Evolutionary conservation across 768 basidiomycete genomes (phyloP), one percentile per base, ranked within the genome.

Genomic region (Mycena vitilis): DNA sequence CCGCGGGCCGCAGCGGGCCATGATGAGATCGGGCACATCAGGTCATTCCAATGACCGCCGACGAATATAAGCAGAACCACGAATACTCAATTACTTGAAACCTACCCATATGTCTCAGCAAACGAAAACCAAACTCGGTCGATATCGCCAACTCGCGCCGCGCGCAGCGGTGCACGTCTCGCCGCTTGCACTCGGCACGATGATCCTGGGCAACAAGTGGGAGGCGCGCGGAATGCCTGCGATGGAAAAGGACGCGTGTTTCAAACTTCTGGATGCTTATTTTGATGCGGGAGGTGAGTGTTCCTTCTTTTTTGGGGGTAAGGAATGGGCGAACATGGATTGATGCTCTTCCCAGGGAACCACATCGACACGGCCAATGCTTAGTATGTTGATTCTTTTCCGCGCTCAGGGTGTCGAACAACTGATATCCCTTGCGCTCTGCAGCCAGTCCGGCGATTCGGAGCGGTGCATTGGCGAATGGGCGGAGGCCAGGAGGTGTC

Each of bases 181-280:
- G 8, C 83, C 84, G 0, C 71, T 85, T 20, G 75, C 75, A 22
- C 79, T 85, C 42, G 83, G 84, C 5, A 84, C 79, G 13, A 81
- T 82, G 82, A 82, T 74, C 72, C 78, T 84, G 40, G 83, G 83
- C 9, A 78, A 81, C 62, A 76, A 80, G 61, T 84, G 83, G 83
- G 66, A 63, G 0, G 37, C 64, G 30, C 10, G 34, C 20, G 59
- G 62, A 2, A 47, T 60, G 45, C 34, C 34, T 34, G 20, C 45
- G 9, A 60, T 60, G 59, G 42, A 36, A 5, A 60, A 60, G 59
- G 59, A 60, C 15, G 37, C 45, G 0, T 25, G 16, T 5, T 60
- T 60, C 48, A 38, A 49, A 40, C 45, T 60, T 2, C 49, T 60
- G 59, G 59, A 60, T 11, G 59, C 59, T 11, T 60, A 36, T 22